Evolutionary conservation across 1,284 basidiomycete genomes (phyloP).

Genomic region (Clitocybe nebularis): DNA sequence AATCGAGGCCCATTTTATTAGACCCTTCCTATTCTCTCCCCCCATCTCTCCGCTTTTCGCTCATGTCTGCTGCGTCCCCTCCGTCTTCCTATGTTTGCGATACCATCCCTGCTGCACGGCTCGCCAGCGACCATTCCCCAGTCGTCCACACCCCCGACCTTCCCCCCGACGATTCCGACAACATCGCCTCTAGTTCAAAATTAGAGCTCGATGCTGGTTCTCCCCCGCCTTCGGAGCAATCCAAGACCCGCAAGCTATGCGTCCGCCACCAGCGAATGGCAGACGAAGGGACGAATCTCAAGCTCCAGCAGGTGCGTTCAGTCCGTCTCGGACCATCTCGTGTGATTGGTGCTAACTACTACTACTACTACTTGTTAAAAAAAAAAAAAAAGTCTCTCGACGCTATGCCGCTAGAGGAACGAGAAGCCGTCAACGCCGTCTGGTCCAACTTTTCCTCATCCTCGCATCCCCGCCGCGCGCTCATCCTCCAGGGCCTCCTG

Average conservation of each 20-base stretch:
- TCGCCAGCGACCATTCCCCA: constrained; percentile 32
- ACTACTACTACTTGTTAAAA: constrained; percentile 1
- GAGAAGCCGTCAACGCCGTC: constrained; percentile 86
- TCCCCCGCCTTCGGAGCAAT: constrained; percentile 35
- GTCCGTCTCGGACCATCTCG: too few relatives aligned
- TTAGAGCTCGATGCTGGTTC: constrained; percentile 20
- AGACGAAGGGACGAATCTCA: constrained; percentile 90
- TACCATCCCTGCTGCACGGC: constrained; percentile 62
- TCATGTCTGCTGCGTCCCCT: constrained; percentile 14
- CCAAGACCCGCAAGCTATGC: constrained; percentile 64
- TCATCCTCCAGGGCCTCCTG: constrained; percentile 94
- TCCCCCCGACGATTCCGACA: constrained; percentile 17
- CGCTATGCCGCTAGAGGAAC: constrained; percentile 83
- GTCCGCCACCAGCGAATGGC: constrained; percentile 96
- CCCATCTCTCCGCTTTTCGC: constrained; percentile 7
- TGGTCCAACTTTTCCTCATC: constrained; percentile 98
- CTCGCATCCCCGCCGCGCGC: constrained; percentile 82
- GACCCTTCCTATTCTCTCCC: neutral
- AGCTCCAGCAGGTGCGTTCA: constrained; percentile 88
- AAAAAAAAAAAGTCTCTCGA: constrained; percentile 74
- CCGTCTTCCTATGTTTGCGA: constrained; percentile 55
- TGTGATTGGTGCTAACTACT: neutral
- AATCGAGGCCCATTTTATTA: constrained; percentile 4
- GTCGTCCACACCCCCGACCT: constrained; percentile 21
- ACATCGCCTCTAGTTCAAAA: constrained; percentile 13